Base-by-base conservation (phyloP, 2,329 filamentous ascomycete genomes). In the Scedosporium dehoogii region DNA sequence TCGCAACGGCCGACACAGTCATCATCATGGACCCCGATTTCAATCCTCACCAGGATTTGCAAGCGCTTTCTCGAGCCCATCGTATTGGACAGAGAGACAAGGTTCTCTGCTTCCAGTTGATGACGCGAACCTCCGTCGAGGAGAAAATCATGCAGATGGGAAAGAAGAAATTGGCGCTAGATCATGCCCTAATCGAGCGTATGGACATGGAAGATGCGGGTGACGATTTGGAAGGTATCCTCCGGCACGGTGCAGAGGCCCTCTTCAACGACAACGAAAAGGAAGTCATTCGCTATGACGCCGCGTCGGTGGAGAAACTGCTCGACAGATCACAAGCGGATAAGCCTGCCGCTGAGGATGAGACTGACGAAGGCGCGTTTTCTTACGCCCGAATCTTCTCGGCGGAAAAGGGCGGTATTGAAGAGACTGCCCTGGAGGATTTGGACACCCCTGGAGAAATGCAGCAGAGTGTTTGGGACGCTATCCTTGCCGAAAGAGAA, bases 1-100 rank as follows among this genome's bases (percentile, higher is more conserved):
- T 99, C 62, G 94, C 94, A 0, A 96, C 92, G 6, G 94, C 94
- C 2, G 94, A 99, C 70, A 99, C 94, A 0, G 96, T 99, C 65
- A 97, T 99, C 66, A 97, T 99, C 67, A 85, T 97, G 67, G 92
- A 99, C 69, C 91, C 91, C 0, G 94, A 99, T 71, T 97, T 96
- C 79, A 99, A 99, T 65, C 94, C 94, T 0, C 94, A 99, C 70
- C 94, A 99, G 74, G 96, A 99, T 70, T 89, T 99, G 48, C 94
- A 99, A 73, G 94, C 94, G 0, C 81, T 99, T 33, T 96, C 93
- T 33, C 87, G 96, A 66, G 94, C 93, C 18, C 94, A 99, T 74
- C 88, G 94, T 27, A 97, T 99, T 66, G 96, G 96, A 0, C 96
- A 99, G 74, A 91, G 92, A 73, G 92, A 94, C 67, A 97, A 96